These are phyloP conservation scores for Rubroboletus pulcherrimus DNA, from an alignment of 768 basidiomycete genomes.

Conservation along the genomic window DNA sequence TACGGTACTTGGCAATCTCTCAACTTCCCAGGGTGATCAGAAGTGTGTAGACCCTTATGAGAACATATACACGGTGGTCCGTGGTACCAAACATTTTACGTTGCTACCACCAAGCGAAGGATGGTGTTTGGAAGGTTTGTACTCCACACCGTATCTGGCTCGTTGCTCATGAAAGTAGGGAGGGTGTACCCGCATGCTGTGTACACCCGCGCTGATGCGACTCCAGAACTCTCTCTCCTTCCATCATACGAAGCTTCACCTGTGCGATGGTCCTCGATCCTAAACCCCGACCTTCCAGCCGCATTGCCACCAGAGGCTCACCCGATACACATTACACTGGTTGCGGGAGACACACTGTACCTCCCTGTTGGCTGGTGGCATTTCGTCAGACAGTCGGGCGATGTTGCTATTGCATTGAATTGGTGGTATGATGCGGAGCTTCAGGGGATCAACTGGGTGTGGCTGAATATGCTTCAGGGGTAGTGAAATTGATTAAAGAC, in stretches of 20 bases:
- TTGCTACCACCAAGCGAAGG: slow-evolving; percentile 88
- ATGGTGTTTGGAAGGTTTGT: slow-evolving; percentile 72
- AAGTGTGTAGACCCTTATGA: slow-evolving; percentile 73
- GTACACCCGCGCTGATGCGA: slow-evolving; percentile 42
- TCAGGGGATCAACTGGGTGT: slow-evolving; percentile 66
- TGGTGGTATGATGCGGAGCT: slow-evolving; percentile 90
- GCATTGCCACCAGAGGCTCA: slow-evolving; percentile 50
- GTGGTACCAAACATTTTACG: slow-evolving; percentile 82
- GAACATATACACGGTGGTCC: slow-evolving; percentile 86
- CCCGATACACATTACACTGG: slow-evolving; percentile 63
- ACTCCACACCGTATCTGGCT: background rate
- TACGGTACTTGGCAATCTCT: slow-evolving; percentile 29
- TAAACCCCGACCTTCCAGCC: slow-evolving; percentile 49
- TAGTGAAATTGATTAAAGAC: slow-evolving; percentile 32
- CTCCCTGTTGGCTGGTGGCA: slow-evolving; percentile 97
- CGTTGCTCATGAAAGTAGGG: slow-evolving; percentile 38
- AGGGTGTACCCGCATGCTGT: slow-evolving; percentile 62
- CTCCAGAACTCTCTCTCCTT: slow-evolving; percentile 25
- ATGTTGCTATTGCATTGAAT: slow-evolving; percentile 68
- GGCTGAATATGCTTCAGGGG: slow-evolving; percentile 59
- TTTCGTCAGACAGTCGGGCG: slow-evolving; percentile 69
- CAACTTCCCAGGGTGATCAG: background rate
- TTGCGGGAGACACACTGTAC: slow-evolving; percentile 77
- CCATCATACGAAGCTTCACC: slow-evolving; percentile 35
- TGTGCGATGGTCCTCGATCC: slow-evolving; percentile 82